Evolutionary conservation across 768 basidiomycete genomes (phyloP), one percentile per base, ranked within the genome.

Genomic region (Crepidotus variabilis): DNA sequence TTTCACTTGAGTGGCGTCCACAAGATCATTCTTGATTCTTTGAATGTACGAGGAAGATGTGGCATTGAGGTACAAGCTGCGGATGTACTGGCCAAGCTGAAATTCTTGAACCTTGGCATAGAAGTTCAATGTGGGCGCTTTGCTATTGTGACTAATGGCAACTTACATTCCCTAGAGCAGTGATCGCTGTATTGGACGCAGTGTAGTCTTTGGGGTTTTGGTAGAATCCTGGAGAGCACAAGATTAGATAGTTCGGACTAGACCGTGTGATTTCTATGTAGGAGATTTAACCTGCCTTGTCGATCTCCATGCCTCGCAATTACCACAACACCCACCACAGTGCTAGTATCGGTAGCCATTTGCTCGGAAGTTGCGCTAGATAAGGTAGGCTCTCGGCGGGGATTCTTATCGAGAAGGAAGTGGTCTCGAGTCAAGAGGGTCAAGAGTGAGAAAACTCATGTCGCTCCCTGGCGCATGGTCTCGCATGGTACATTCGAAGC

Each of bases 161-260:
- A 43, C 73, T 49, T 66, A 87, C 86, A 63, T 80, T 84, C 51
- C 87, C 86, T 22, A 88, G 72, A n/a, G 87, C 81, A 3, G 87
- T 88, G 50, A 88, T 79, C n/a, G 73, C 65, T 1, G 87, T 87
- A 36, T 69, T 68, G 7, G 79, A 79, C 6, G 84, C 75, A 16
- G 77, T 75, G 64, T 88, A 87, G 1, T 80, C 80, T 2, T 67
- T 71, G 7, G 85, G 84, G 62, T 75, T 69, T 66, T 88, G 87
- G 67, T 86, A 88, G 63, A 88, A 88, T 0, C 84, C 85, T 80
- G 35, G 51, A 28, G 34, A 39, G 20, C 21, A 54, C 33, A 23
- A 34, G 24, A 5, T 2, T 32, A 23, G 55, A 39, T 6, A 60
- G 28, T 4, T 28, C 8, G 50, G 28, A 33, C 16, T 20, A n/a